Evolutionary conservation across 2,329 filamentous ascomycete genomes (phyloP).

Genomic region (Aspergillaceae sp.): DNA sequence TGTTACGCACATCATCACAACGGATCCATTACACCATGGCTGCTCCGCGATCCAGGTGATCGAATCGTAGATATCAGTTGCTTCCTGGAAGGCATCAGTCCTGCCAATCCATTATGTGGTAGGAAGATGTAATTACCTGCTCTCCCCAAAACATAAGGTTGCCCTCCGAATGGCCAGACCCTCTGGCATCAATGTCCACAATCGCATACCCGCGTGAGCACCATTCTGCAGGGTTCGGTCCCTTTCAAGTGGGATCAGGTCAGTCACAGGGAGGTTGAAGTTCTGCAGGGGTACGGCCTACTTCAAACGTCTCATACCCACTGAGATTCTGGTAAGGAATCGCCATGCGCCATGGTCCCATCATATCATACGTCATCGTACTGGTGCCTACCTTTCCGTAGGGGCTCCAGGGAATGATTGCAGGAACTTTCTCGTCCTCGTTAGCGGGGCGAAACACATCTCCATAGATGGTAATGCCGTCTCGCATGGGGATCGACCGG

Average conservation of each 20-base stretch:
- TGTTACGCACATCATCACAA: constrained; percentile 7
- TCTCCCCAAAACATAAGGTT: constrained; percentile 15
- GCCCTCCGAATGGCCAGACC: constrained; percentile 20
- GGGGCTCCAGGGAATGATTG: constrained; percentile 19
- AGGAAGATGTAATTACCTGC: background rate
- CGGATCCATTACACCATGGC: constrained; percentile 16
- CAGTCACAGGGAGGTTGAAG: no score
- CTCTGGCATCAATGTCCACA: constrained; percentile 22
- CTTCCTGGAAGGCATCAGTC: constrained; percentile 9
- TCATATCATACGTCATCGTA: constrained; percentile 5
- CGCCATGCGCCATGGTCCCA: constrained; percentile 9
- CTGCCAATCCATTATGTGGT: background rate
- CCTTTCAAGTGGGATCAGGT: background rate
- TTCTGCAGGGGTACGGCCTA: no score
- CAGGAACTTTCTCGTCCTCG: constrained; percentile 15
- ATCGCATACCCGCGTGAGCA: constrained; percentile 21
- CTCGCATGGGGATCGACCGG: constrained; percentile 15
- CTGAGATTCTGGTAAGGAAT: constrained; percentile 9
- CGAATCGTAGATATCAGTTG: constrained; percentile 17
- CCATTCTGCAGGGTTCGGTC: constrained; percentile 23
- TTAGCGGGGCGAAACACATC: constrained; percentile 17
- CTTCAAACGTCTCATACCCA: constrained; percentile 16
- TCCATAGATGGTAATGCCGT: constrained; percentile 16
- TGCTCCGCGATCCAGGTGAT: constrained; percentile 14
- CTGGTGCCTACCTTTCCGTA: constrained; percentile 20